Base-by-base conservation (phyloP, 768 basidiomycete genomes). In the Mycena polygramma region DNA sequence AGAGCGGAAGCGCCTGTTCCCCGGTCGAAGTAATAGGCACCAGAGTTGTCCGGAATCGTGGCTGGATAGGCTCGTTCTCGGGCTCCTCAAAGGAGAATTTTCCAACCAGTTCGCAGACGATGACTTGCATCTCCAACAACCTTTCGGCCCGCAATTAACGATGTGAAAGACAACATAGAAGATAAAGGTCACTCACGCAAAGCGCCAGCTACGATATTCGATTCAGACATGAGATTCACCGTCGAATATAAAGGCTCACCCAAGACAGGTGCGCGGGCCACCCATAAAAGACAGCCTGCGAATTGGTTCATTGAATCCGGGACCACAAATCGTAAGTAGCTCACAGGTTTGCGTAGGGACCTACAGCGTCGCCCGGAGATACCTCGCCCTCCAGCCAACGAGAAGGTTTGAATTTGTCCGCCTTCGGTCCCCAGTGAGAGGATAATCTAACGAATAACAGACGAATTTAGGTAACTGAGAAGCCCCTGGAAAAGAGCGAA, bases 341-440 rank as follows among this genome's bases (percentile, higher is more conserved):
- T 7, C 24, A 70, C 69, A 70, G 41, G 35, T 70, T 65, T 17
- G 69, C 69, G 63, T 70, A 70, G 5, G 69, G 69, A 22, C 69
- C 69, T 6, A 70, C 30, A 10, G 63, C 63, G 13, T 52, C 17
- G 10, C 49, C 55, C 26, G 22, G 63, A 14, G 19, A 26, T 22
- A 26, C 15, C 6, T n/a, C 30, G 24, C 22, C 54, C 5, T 59
- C 63, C 8, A 70, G 49, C 69, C 69, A 66, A 24, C 69, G 43
- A 22, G 9, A 30, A 10, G 69, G 63, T 6, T 51, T 61, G 39
- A 51, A 70, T 20, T 35, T 26, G 52, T 59, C 30, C 2, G 69
- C 57, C 45, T 70, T 51, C 37, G 24, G 36, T 14, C 69, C 69
- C 69, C 69, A 70, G 15, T 48, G 41, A 20, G 63, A 66, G 7